Percentiles rank a stretch among this genome's conserved stretches.
phyloP scores from a whole-genome alignment of 495 filamentous ascomycete genomes.

The Glutinoglossum americanum region DNA sequence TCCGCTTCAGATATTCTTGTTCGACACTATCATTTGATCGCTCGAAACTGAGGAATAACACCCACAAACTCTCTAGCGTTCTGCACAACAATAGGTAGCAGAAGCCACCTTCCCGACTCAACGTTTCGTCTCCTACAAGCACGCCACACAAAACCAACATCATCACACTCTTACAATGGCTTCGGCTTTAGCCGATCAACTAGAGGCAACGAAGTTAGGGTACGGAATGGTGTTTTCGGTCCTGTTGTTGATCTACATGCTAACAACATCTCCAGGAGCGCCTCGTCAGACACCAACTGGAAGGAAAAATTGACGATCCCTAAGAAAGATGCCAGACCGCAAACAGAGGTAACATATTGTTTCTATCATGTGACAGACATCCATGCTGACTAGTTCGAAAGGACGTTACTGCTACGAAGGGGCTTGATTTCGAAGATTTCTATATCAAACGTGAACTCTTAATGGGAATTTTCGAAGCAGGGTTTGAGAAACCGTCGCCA shows the following conservation, averaged over 20 bases:
- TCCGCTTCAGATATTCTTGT: not conserved
- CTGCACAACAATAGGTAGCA: not conserved
- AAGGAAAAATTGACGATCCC: slow-evolving; percentile 60
- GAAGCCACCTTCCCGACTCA: not conserved
- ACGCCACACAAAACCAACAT: not conserved
- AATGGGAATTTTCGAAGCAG: slow-evolving; percentile 98
- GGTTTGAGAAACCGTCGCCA: slow-evolving; percentile 94
- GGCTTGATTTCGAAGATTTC: slow-evolving; percentile 93
- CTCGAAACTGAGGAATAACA: not conserved
- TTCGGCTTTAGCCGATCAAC: slow-evolving; percentile 41
- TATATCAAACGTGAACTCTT: slow-evolving; percentile 80
- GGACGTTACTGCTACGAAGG: slow-evolving; percentile 96
- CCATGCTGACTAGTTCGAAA: slow-evolving; percentile 13
- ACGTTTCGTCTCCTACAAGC: not conserved
- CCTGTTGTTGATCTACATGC: not conserved
- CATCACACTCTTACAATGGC: slow-evolving; percentile 20
- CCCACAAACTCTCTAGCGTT: not conserved
- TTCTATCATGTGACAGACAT: not conserved
- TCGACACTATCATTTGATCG: not conserved
- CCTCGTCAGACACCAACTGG: slow-evolving; percentile 41
- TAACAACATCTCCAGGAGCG: slow-evolving; percentile 22
- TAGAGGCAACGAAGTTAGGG: slow-evolving; percentile 51
- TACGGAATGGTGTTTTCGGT: slow-evolving; percentile 18
- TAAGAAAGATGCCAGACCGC: slow-evolving; percentile 64
- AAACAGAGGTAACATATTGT: slow-evolving; percentile 57